Percentiles rank a stretch among this genome's conserved stretches.
Conservation (phyloP, 768 basidiomycete genomes). For the Nidularia pulvinata region DNA sequence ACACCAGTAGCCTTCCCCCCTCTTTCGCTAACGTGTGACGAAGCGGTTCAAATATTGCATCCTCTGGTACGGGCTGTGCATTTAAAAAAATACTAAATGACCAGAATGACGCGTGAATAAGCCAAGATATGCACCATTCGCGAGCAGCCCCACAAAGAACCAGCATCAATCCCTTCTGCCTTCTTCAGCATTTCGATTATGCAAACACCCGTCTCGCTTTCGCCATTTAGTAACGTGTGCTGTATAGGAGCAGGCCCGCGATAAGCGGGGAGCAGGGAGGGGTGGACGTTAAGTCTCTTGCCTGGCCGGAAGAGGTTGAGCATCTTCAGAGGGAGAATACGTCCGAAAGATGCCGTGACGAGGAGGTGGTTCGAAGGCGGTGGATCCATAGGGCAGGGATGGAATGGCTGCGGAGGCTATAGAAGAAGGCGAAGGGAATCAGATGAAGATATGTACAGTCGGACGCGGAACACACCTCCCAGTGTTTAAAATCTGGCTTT, state of each 20-base stretch:
- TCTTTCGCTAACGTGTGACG: conserved; percentile 55
- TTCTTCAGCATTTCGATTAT: conserved; percentile 76
- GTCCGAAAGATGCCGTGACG: conserved; percentile 90
- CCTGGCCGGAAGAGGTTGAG: conserved; percentile 59
- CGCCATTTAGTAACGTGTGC: conserved; percentile 70
- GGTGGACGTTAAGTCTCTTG: conserved; percentile 84
- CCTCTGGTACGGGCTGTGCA: conserved; percentile 48
- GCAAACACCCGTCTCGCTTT: conserved; percentile 74
- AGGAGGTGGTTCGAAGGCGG: conserved; percentile 52
- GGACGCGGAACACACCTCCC: conserved; percentile 46
- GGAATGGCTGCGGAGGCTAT: conserved; percentile 39
- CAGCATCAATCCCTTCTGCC: conserved; percentile 76
- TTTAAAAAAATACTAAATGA: too few species aligned
- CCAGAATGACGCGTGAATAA: background rate
- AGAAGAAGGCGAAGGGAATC: conserved; percentile 1
- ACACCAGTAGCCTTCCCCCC: conserved; percentile 74
- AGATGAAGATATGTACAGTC: background rate
- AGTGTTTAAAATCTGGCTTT: conserved; percentile 59
- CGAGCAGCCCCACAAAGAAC: conserved; percentile 60
- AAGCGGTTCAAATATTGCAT: conserved; percentile 52
- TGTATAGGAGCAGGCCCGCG: conserved; percentile 95
- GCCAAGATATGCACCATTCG: conserved; percentile 45
- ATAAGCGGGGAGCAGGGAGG: conserved; percentile 83
- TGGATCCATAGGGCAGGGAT: conserved; percentile 10
- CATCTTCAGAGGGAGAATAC: conserved; percentile 67